These are phyloP conservation scores for Sugiyamaella smithiae DNA, from an alignment of 805 yeast genomes.

Conservation along the genomic window DNA sequence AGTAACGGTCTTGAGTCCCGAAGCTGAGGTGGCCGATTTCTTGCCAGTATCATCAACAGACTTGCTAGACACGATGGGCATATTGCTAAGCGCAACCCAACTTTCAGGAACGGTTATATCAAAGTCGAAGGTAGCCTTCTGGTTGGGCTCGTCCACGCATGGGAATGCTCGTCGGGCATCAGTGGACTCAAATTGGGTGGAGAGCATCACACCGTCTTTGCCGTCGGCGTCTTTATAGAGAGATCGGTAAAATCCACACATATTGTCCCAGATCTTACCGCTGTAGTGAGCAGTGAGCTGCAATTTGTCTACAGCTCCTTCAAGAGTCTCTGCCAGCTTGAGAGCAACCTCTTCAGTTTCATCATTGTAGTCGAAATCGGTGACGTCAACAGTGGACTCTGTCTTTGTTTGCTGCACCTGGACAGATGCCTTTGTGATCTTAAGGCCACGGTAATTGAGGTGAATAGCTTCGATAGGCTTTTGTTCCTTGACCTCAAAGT, in stretches of 20 bases:
- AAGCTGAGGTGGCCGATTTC: constrained; percentile 50
- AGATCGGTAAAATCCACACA: constrained; percentile 82
- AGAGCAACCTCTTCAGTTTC: constrained; percentile 61
- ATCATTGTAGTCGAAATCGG: constrained; percentile 37
- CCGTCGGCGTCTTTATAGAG: constrained; percentile 54
- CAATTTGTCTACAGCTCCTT: constrained; percentile 32
- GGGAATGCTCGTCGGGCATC: constrained; percentile 88
- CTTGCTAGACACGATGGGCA: constrained; percentile 64
- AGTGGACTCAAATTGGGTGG: constrained; percentile 85
- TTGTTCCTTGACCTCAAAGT: constrained; percentile 41
- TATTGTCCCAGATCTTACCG: constrained; percentile 68
- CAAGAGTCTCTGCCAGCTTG: constrained; percentile 41
- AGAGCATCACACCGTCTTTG: constrained; percentile 67
- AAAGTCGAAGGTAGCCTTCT: constrained; percentile 70
- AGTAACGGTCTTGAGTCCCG: constrained; percentile 65
- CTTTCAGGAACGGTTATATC: constrained; percentile 46
- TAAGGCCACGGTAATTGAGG: constrained; percentile 50
- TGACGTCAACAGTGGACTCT: constrained; percentile 29
- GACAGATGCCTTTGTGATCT: constrained; percentile 41
- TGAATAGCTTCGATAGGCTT: constrained; percentile 53
- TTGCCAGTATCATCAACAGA: constrained; percentile 45
- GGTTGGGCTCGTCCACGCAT: constrained; percentile 78
- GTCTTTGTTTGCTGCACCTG: constrained; percentile 25
- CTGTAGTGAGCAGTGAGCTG: constrained; percentile 49
- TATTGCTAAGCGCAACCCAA: constrained; percentile 37